Base-by-base conservation (phyloP, 176 grass and related monocot species). In the Avena sativa region DNA sequence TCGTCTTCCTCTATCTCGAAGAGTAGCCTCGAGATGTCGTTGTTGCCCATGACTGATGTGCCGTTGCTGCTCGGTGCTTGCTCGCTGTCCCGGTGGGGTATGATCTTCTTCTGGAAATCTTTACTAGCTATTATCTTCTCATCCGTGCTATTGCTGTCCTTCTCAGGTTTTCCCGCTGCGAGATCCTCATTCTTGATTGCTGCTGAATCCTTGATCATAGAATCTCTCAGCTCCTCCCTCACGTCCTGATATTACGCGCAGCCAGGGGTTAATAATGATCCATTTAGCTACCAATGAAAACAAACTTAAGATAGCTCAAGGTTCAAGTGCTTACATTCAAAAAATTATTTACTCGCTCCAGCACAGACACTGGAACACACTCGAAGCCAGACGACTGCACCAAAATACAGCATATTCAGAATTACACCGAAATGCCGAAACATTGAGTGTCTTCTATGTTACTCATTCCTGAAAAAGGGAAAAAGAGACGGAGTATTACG, bases 61-160 rank as follows among this genome's bases (percentile, higher is more conserved):
- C 76, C 20, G 40, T 11, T 10, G 49, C 34, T 9, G 59, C 48
- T 73, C 13, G 80, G 21, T 30, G 59, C 60, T 76, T 89, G 84
- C 58, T 81, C 78, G 7, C 20, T 14, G 50, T 87, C 71, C 68
- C 87, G 86, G 61, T 69, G 70, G 28, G 89, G 83, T 23, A 85
- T 88, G 58, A 98, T 95, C 86, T 98, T 98, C 88, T 92, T 98
- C 84, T 98, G 96, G 56, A 95, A 98, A 92, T 95, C 90, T 71
- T 88, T 84, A 56, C 86, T 79, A 68, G n/a, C 77, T 58, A 74
- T 19, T 57, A 78, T 28, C 17, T 83, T 81, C 51, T 26, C 79
- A 28, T 72, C 85, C 60, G 21, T 63, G 9, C 69, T 86, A 34
- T 78, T 28, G 26, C 13, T 57, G 21, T 74, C 64, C 8, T 65